These are phyloP conservation scores for Kregervanrija pseudodelftensis DNA, from an alignment of 805 yeast genomes.

Conservation along the genomic window DNA sequence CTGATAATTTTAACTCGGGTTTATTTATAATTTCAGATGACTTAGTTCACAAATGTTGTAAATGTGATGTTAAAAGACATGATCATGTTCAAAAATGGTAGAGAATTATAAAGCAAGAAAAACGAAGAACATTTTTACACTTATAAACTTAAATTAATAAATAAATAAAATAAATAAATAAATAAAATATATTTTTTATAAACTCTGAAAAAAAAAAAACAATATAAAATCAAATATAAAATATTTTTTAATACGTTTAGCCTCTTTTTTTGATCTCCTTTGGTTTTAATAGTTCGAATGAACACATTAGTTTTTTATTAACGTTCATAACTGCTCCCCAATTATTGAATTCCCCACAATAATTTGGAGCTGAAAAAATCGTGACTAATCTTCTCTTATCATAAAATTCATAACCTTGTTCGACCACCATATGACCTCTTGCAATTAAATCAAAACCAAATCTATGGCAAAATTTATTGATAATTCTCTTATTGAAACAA, in stretches of 20 bases:
- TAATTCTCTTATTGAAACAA: conserved; percentile 67
- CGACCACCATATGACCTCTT: conserved; percentile 86
- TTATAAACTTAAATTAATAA: conserved; percentile 1
- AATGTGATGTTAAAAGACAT: conserved; percentile 8
- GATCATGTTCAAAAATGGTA: conserved; percentile 10
- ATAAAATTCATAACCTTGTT: conserved; percentile 81
- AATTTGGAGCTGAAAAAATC: conserved; percentile 76
- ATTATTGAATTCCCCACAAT: conserved; percentile 74
- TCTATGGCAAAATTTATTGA: conserved; percentile 56
- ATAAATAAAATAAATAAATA: background rate
- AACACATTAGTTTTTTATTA: conserved; percentile 58
- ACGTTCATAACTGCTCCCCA: conserved; percentile 79
- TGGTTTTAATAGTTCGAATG: conserved; percentile 66
- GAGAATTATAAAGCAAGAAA: background rate
- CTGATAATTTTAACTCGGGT: too few species aligned
- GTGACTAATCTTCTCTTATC: conserved; percentile 69
- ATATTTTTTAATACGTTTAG: too few species aligned
- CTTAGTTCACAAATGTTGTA: too few species aligned
- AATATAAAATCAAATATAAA: background rate
- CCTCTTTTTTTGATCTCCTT: conserved; percentile 3
- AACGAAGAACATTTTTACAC: background rate
- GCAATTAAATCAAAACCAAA: conserved; percentile 73
- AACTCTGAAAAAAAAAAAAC: background rate
- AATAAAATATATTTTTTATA: background rate
- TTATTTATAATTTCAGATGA: too few species aligned